These are phyloP conservation scores for Brassica incana DNA, from an alignment of 345 rosid species.

Conservation along the genomic window DNA sequence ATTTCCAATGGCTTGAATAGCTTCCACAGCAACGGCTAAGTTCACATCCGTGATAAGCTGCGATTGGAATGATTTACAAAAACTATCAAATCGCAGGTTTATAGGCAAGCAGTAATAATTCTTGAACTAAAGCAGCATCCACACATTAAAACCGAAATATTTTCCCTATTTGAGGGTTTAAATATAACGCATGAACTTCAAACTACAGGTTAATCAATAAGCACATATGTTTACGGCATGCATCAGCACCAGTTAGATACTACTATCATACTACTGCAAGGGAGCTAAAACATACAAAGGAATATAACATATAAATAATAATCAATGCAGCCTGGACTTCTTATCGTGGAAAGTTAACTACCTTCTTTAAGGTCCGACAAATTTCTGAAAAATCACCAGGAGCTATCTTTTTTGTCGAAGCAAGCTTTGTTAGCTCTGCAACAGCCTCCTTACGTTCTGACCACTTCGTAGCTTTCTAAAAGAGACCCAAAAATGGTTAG, in stretches of 20 bases:
- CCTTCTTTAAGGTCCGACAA: constrained; percentile 94
- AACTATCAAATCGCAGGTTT: not conserved
- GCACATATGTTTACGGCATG: constrained; percentile 22
- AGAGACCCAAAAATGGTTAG: constrained; percentile 19
- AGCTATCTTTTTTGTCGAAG: constrained; percentile 86
- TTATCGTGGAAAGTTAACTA: constrained; percentile 34
- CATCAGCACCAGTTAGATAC: constrained; percentile 14
- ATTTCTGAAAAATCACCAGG: constrained; percentile 94
- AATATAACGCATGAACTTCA: constrained; percentile 11
- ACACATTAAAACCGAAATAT: constrained; percentile 1
- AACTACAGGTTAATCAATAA: constrained; percentile 16
- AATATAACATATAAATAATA: not conserved
- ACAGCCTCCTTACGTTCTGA: constrained; percentile 96
- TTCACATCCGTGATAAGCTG: constrained; percentile 97
- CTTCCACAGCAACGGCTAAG: constrained; percentile 97
- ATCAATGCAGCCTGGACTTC: constrained; percentile 18
- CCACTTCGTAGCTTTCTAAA: constrained; percentile 99
- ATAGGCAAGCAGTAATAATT: constrained; percentile 6
- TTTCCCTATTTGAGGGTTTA: not conserved
- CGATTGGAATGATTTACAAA: constrained; percentile 30
- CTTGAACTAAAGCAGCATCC: not conserved
- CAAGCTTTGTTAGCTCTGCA: constrained; percentile 91
- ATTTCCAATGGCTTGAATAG: constrained; percentile 95
- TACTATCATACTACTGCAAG: not conserved
- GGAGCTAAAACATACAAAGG: constrained; percentile 17